These are phyloP conservation scores for Ochromonas danica DNA, from an alignment of 108 stramenopile genomes.

Conservation along the genomic window DNA sequence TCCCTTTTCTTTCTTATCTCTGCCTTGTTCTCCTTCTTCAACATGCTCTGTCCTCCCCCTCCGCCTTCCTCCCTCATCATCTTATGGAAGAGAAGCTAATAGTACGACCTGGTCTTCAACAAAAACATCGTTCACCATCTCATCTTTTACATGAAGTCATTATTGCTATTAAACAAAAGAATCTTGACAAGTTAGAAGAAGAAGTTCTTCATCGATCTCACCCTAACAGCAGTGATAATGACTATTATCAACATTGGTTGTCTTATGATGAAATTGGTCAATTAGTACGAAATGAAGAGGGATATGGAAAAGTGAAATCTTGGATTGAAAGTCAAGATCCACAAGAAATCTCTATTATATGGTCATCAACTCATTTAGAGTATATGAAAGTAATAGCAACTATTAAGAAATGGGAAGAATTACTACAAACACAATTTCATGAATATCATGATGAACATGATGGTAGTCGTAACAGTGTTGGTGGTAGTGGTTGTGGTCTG, in stretches of 20 bases:
- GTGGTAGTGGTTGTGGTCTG: too few relatives aligned
- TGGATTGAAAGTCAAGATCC: too few relatives aligned
- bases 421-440: background rate
- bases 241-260: constrained; percentile 26
- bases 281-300: too few relatives aligned
- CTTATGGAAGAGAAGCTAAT: too few relatives aligned
- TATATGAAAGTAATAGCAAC: background rate
- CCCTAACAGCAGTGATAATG: background rate
- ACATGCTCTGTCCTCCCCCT: too few relatives aligned
- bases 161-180: background rate
- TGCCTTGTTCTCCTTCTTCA: too few relatives aligned
- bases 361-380: background rate
- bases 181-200: background rate
- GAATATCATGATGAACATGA: background rate
- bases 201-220: background rate
- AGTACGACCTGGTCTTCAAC: too few relatives aligned
- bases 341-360: background rate
- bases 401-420: background rate
- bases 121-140: too few relatives aligned
- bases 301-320: background rate
- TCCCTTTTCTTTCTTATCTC: too few relatives aligned
- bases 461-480: too few relatives aligned
- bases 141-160: background rate
- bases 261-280: background rate
- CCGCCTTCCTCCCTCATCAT: too few relatives aligned